Base-by-base conservation (phyloP, 2,329 filamentous ascomycete genomes). In the Aspergillus flavus region DNA sequence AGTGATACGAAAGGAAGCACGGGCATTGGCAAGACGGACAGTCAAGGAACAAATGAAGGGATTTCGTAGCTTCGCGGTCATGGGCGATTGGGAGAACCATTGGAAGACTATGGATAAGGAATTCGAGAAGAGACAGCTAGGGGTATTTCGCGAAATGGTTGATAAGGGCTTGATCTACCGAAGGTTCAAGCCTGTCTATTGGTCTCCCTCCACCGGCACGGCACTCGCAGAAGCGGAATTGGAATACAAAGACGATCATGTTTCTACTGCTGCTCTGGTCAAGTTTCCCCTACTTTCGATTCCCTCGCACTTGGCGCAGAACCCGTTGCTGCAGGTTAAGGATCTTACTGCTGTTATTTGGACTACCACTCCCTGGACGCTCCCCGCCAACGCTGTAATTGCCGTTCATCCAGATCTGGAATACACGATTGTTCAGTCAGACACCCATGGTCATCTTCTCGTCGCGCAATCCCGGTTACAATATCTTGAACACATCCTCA, bases 351-450 rank as follows among this genome's bases (percentile, higher is more conserved):
- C 91, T n/a, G 85, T 95, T n/a, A 92, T 98, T 58, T 99, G 95
- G 95, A 99, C 95, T 2, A 99, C 95, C 0, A 99, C 95, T 0
- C 95, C 95, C 0, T 99, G 95, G 95, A 99, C 95, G 0, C 82
- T 99, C 6, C 94, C 95, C 0, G 94, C 94, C 2, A 99, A 99
- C 75, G 88, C 88, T 73, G 94, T 92, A 0, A 93, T 99, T 75
- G 94, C 93, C 2, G 85, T 98, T 41, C 88, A 93, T 70, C 81
- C 86, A 7, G 87, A 91, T 45, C 79, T 98, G 64, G 82, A 87
- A 50, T 99, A 98, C 75, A 83, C 84, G 4, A 78, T 96, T 23
- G 81, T 96, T 43, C 81, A 84, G 60, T 81, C 85, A 1, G 81
- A 82, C 0, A 75, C 75, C 0, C 83, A 88, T 67, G 87, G 85